Evolutionary conservation across 73 alveolate species (phyloP), one percentile per base, ranked within the genome.

Genomic region (Loxodes magnus): DNA sequence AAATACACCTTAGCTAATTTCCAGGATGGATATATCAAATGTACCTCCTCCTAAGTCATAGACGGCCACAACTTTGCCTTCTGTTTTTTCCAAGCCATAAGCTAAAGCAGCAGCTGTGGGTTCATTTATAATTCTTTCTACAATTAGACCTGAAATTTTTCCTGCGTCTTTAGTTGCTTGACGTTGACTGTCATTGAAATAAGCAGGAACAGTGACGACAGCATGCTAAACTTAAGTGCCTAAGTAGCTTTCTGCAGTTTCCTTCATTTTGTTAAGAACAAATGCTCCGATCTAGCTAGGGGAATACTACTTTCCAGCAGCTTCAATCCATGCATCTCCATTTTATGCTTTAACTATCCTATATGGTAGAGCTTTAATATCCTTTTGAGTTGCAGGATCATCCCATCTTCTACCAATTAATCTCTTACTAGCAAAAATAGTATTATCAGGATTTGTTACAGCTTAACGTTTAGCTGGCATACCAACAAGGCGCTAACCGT

Each of bases 61-160:
- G 61, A 85, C 97, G 15, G 92, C 90, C 28, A 92, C 71, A 35
- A 67, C 55, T 64, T 93, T 79, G 22, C 78, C 94, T 20, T 73
- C 96, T 5, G 92, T 76, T 69, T 74, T 77, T 60, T 92, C 97
- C 29, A 91, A 71, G 21, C 95, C 96, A 65, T 72, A 79, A 33
- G 97, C 94, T 41, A 92, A 82, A 34, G 99, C 98, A 20, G 99
- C 98, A 53, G 98, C 98, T 2, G 99, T 92, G 6, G 99, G 99
- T 67, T 94, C 99, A 83, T 94, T 94, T 62, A 94, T 92, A 61
- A 94, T 85, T 69, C 96, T 79, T 71, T 60, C 51, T 15, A 94
- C 98, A 21, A 85, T 90, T 39, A 88, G 65, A 50, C 93, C 96
- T 27, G 96, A 73, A 33, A 84, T 70, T 26, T 59, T 49, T 4